These are phyloP conservation scores for Agaricus subrufescens DNA, from an alignment of 768 basidiomycete species.

Conservation along the genomic window DNA sequence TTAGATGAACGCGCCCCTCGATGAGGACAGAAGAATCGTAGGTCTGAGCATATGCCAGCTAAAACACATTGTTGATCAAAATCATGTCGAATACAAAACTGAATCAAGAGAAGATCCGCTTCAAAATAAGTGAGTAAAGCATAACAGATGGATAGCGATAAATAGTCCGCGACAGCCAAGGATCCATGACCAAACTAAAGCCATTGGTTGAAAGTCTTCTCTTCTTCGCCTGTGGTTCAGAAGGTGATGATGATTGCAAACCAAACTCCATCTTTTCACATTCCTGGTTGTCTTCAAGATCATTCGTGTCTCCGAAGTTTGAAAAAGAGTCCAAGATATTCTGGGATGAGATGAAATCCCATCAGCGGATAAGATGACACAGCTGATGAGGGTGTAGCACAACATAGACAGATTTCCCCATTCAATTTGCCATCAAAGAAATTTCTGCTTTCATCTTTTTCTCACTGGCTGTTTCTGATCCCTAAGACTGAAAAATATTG, in stretches of 20 bases:
- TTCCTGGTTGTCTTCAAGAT: constrained; percentile 12
- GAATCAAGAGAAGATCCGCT: constrained; percentile 11
- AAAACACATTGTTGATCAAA: constrained; percentile 4
- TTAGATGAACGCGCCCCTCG: background rate
- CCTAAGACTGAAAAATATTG: no score
- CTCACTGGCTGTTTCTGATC: no score
- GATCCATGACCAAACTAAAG: background rate
- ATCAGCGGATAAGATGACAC: no score
- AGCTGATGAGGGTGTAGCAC: no score
- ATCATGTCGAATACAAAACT: constrained; percentile 1
- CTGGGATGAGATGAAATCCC: no score
- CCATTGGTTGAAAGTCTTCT: constrained; percentile 32
- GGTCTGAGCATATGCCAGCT: constrained; percentile 17
- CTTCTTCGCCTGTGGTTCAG: constrained; percentile 45
- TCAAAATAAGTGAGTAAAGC: constrained; percentile 11
- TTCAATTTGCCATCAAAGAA: no score
- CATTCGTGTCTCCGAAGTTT: constrained; percentile 24
- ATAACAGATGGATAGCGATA: constrained; percentile 8
- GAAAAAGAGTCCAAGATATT: constrained; percentile 23
- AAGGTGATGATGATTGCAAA: background rate
- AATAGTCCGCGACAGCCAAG: constrained; percentile 3
- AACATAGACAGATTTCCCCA: no score
- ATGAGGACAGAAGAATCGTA: constrained; percentile 1
- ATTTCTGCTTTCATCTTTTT: no score
- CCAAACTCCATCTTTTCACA: constrained; percentile 1